Evolutionary conservation across 106 monocot genomes (phyloP), one percentile per base, ranked within the genome.

Genomic region (Apostasia shenzhenica): DNA sequence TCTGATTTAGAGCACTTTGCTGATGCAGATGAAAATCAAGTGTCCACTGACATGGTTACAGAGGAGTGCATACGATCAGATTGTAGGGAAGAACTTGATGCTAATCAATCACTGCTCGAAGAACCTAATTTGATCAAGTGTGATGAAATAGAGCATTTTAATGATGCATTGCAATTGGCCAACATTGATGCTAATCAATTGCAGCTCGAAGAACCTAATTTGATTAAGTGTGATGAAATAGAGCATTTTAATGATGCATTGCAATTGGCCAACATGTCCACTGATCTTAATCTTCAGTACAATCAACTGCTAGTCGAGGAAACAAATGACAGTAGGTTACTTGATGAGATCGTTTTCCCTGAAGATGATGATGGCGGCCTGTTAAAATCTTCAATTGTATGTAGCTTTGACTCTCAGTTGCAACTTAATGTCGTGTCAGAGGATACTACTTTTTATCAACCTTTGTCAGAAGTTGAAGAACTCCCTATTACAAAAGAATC

Each of bases 391-490:
- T 3, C 14, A 8, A 51, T 82, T 37, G 14, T 45, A 73, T 59
- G 76, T 70, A 50, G 6, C 6, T 67, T 38, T 67, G 54, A 73
- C 67, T 10, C 40, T 45, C 57, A 57, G 3, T 61, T 55, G n/a
- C 59, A 75, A 71, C 80, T 76, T 55, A 68, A 86, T 66, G 55
- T 5, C 54, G 47, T 60, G 67, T 54, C 12, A 55, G 48, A 54
- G 41, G 77, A 75, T 67, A 60, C 78, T 66, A 56, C 4, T 68
- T 54, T 60, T 45, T 39, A 77, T 70, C 66, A 48, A 43, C 70
- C 54, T 55, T 14, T 66, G 6, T 0, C 55, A 37, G 68, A 75
- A 50, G 41, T 4, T 8, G 14, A 38, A 38, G 79, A 75, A 37
- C 52, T 66, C 74, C 58, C 49, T 78, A 37, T 54, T 60, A 57